A percentile compares a stretch with the other conserved stretches of the same genome.
Conservation (phyloP, 257 asterid genomes). For the Echites panduratus region DNA sequence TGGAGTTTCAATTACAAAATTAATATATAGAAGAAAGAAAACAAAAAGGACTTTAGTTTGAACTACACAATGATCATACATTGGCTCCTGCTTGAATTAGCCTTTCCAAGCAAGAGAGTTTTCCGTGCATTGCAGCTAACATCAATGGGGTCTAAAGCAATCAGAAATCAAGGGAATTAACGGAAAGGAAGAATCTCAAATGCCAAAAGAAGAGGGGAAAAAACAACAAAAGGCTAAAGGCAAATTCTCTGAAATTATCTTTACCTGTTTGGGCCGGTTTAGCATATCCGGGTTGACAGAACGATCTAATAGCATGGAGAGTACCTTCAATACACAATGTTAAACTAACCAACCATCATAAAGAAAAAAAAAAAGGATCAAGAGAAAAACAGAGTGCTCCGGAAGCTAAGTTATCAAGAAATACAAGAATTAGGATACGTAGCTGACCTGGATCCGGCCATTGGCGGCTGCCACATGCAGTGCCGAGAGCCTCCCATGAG, state of each 20-base stretch:
- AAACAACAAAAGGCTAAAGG: neutral
- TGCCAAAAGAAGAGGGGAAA: neutral
- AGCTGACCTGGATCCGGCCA: constrained; percentile 64
- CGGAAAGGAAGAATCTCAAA: neutral
- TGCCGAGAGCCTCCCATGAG: constrained; percentile 44
- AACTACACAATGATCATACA: constrained; percentile 31
- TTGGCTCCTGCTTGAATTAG: constrained; percentile 75
- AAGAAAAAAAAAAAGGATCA: neutral
- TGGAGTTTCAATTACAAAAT: neutral
- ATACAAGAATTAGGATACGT: constrained; percentile 3
- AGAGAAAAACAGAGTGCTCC: neutral
- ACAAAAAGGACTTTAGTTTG: neutral
- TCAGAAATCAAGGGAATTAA: constrained; percentile 17
- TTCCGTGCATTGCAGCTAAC: constrained; percentile 84
- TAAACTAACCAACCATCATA: neutral
- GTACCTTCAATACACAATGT: constrained; percentile 41
- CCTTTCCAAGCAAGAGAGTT: constrained; percentile 53
- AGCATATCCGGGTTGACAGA: constrained; percentile 56
- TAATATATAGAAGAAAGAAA: neutral
- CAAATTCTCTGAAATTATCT: neutral
- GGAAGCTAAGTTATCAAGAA: neutral
- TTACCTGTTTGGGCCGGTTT: constrained; percentile 78
- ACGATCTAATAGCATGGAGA: constrained; percentile 63
- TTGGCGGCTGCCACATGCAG: constrained; percentile 70
- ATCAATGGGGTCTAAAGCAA: constrained; percentile 71